Evolutionary conservation across 805 yeast genomes (phyloP).

Genomic region (Saturnispora saitoi): DNA sequence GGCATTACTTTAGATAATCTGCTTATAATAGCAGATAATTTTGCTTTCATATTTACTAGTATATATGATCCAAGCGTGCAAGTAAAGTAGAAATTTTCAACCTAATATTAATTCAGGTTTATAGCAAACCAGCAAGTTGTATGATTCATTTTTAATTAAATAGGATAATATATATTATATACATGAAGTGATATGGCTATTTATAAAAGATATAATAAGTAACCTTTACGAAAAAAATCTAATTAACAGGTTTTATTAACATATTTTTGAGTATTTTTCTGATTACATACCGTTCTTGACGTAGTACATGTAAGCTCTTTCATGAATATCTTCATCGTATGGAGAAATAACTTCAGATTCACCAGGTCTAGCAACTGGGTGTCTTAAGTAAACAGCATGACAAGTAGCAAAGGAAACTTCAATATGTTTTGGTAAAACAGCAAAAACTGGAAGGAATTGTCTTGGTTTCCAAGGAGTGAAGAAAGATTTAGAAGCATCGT

Average conservation of each 20-base stretch:
- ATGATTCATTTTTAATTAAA: background rate
- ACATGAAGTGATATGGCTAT: background rate
- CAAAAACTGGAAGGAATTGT: slow-evolving; percentile 86
- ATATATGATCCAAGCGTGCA: background rate
- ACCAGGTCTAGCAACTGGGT: slow-evolving; percentile 96
- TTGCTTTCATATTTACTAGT: background rate
- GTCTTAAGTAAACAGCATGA: slow-evolving; percentile 93
- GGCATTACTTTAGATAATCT: slow-evolving; percentile 13
- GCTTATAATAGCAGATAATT: slow-evolving; percentile 4
- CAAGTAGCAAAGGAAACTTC: slow-evolving; percentile 88
- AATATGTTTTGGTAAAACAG: slow-evolving; percentile 84
- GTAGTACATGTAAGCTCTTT: slow-evolving; percentile 93
- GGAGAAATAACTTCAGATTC: slow-evolving; percentile 94
- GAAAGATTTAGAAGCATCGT: slow-evolving; percentile 67
- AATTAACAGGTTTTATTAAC: background rate
- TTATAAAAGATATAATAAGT: background rate
- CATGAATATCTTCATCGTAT: slow-evolving; percentile 70
- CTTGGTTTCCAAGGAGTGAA: slow-evolving; percentile 97
- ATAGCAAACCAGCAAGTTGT: background rate
- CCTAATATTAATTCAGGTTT: background rate
- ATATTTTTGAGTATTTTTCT: background rate
- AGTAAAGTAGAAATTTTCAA: background rate
- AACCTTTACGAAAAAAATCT: background rate
- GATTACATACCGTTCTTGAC: slow-evolving; percentile 50
- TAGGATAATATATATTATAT: background rate